Evolutionary conservation across 2,329 filamentous ascomycete genomes (phyloP), one percentile per base, ranked within the genome.

Genomic region (Raffaelea ambrosiae): DNA sequence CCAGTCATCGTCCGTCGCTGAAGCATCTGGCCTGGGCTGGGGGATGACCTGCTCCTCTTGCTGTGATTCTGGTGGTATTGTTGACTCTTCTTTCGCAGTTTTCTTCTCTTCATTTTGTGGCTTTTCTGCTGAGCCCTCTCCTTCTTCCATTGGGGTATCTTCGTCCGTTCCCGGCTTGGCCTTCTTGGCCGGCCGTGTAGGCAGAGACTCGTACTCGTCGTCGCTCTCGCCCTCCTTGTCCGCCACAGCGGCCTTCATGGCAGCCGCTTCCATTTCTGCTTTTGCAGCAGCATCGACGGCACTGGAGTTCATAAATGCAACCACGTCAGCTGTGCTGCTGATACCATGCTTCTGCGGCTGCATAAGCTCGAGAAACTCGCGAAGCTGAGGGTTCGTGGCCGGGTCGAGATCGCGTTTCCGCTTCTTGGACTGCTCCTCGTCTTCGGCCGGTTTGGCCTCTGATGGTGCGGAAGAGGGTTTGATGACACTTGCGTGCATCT

Each of bases 351-450:
- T 43, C 40, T 79, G 81, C 13, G 76, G 69, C 58, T 86, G 79
- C 83, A 95, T 94, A 44, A 90, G 80, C 51, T 86, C 80, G 45
- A 97, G 70, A 63, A 86, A 97, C 67, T 96, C 90, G 60, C 85
- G 80, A 52, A 96, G 71, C 67, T 93, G 94, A 5, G 85, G 80
- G 58, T 95, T 86, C 13, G 81, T 71, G 55, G 77, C 71, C 53
- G 80, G 72, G 22, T 55, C 49, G 18, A 70, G 57, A 40, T 72
- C 72, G 48, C 83, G 74, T 66, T 85, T 90, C 58, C 81, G 80
- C 73, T 90, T 90, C 60, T 81, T 79, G 23, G 66, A 57, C 4
- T 20, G 9, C 10, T 38, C 21, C 54, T 66, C 66, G n/a, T 60
- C 59, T 44, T 67, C 66, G 40, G 61, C 57, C 45, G 63, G 59